Evolutionary conservation across 768 basidiomycete species (phyloP).

Genomic region (Tylopilus intermedius): DNA sequence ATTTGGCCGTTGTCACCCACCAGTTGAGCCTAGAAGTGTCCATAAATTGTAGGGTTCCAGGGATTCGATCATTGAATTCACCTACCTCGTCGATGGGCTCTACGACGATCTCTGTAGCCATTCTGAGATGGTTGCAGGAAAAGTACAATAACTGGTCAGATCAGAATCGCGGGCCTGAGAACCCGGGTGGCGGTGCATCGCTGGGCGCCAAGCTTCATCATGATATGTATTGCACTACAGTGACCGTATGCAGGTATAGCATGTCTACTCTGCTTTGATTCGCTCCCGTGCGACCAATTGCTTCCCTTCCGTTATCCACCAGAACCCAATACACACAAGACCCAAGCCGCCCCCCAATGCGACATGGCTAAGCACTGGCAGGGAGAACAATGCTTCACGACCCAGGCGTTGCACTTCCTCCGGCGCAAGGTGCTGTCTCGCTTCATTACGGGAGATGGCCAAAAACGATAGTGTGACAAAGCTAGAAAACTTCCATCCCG

Average conservation of each 20-base stretch:
- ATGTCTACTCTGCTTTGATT: slow-evolving; percentile 20
- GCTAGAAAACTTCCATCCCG: slow-evolving; percentile 26
- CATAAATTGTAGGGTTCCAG: slow-evolving; percentile 8
- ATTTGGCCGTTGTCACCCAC: slow-evolving; percentile 74
- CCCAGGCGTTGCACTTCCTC: slow-evolving; percentile 15
- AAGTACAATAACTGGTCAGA: neutral
- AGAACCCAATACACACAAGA: slow-evolving; percentile 23
- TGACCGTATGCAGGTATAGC: no score
- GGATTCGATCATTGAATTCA: neutral
- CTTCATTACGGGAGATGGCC: slow-evolving; percentile 17
- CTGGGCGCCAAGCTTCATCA: no score
- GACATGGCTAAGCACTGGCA: slow-evolving; percentile 22
- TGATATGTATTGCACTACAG: no score
- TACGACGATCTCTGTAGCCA: slow-evolving; percentile 23
- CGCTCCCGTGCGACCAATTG: slow-evolving; percentile 17
- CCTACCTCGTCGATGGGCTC: slow-evolving; percentile 32
- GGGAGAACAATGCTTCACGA: slow-evolving; percentile 19
- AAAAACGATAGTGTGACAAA: slow-evolving; percentile 22
- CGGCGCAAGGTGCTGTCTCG: slow-evolving; percentile 9
- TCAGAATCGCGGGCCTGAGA: neutral
- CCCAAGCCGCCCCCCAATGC: slow-evolving; percentile 24
- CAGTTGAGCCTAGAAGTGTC: slow-evolving; percentile 51
- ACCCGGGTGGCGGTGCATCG: slow-evolving; percentile 14
- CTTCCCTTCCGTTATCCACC: slow-evolving; percentile 30
- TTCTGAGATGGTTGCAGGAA: slow-evolving; percentile 13